Evolutionary conservation across 176 grass and related monocot genomes (phyloP), one percentile per base, ranked within the genome.

Genomic region (Alopecurus myosuroides): DNA sequence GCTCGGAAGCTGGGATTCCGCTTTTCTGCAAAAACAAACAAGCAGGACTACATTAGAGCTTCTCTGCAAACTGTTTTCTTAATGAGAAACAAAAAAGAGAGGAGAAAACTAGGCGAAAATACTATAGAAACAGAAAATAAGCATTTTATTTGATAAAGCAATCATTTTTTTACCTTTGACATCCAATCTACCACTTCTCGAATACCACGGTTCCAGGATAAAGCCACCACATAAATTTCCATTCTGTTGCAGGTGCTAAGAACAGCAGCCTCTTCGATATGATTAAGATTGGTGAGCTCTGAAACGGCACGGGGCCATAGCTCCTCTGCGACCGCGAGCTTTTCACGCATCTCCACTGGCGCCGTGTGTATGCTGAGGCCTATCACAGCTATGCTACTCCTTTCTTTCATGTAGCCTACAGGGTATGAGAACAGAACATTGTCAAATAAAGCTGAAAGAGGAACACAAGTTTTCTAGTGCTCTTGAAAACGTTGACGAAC

Each of bases 351-450:
- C 60, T 98, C 93, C 1, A 98, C 97, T 6, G 97, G 89, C 56
- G 97, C 89, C 28, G 97, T 98, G 77, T 98, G 97, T 20, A 98
- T 76, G 40, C 97, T 98, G 66, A 98, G 93, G 23, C 91, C 97
- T 3, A 98, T 89, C 18, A 96, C 97, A 78, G 93, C 93, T 42
- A 98, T 92, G 89, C 91, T 96, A 37, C 97, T 98, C 65, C 83
- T 90, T 69, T 98, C 97, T 65, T 98, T 98, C 96, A 95, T 95
- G 80, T 98, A 98, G 33, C 93, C 97, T 98, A n/a, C n/a, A n/a
- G n/a, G 87, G 15, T n/a, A 77, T 51, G 35, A 88, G 79, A 6
- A 82, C 6, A 76, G 40, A 64, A 82, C 51, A 48, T 70, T 82
- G 49, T 85, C 68, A 89, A 69, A 77, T 45, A 40, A n/a, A n/a